Evolutionary conservation across 139 green algal species (phyloP).

Genomic region (Deuterostichococcus epilithicus): DNA sequence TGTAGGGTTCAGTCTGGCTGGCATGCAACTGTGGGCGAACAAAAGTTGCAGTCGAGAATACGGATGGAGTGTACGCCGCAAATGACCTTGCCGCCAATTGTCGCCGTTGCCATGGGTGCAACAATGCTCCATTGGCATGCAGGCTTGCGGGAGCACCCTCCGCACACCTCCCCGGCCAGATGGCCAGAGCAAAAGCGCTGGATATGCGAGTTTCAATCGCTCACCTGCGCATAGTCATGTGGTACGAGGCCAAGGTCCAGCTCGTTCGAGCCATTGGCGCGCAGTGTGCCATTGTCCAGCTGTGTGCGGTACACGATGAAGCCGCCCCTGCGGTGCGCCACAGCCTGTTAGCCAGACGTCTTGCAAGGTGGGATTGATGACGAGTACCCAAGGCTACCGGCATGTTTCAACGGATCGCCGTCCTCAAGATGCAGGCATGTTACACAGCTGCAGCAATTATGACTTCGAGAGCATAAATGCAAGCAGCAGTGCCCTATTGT

Average conservation of each 20-base stretch:
- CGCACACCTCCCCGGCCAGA: background rate
- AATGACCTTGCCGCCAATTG: background rate
- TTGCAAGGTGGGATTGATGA: background rate
- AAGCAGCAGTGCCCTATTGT: background rate
- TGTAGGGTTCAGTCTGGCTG: background rate
- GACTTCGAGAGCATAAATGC: background rate
- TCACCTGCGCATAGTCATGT: slow-evolving; percentile 37
- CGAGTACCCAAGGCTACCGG: background rate
- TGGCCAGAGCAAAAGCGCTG: background rate
- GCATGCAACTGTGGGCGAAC: background rate
- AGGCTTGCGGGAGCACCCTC: background rate
- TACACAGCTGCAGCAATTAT: background rate
- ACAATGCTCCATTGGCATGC: background rate
- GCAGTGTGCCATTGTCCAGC: background rate
- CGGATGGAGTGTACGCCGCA: background rate
- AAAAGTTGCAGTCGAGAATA: background rate
- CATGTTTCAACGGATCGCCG: background rate
- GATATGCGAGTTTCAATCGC: background rate
- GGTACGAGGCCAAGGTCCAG: slow-evolving; percentile 20
- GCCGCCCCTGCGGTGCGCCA: slow-evolving; percentile 23
- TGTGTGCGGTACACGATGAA: slow-evolving; percentile 44
- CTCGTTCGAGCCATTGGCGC: background rate
- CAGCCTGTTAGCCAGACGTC: background rate
- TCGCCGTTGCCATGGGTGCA: background rate
- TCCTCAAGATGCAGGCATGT: background rate